Evolutionary conservation across 768 basidiomycete species (phyloP).

Genomic region (Serpula lacrymans): DNA sequence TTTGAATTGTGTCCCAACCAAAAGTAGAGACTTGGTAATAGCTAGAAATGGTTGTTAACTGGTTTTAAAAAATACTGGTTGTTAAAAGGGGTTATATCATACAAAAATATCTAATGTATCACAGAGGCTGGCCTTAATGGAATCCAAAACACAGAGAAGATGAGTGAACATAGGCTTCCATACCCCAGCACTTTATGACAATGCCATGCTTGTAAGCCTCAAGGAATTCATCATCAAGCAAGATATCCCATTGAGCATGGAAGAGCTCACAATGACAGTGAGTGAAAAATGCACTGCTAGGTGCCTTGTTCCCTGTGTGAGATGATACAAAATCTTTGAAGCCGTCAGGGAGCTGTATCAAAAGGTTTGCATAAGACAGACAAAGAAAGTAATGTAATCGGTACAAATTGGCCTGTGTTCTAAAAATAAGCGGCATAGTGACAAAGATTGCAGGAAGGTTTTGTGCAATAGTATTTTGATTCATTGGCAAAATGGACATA

Average conservation of each 20-base stretch:
- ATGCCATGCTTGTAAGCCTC: constrained; percentile 13
- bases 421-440: constrained; percentile 8
- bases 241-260: constrained; percentile 9
- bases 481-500: constrained; percentile 19
- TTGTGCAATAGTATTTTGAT: constrained; percentile 16
- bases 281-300: constrained; percentile 1
- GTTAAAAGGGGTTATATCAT: too few species aligned
- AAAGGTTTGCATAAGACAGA: background rate
- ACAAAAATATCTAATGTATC: too few species aligned
- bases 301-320: too few species aligned
- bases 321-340: too few species aligned
- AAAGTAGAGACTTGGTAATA: too few species aligned
- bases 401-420: too few species aligned
- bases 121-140: too few species aligned
- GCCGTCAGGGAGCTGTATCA: constrained; percentile 10
- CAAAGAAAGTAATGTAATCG: background rate
- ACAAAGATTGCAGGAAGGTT: constrained; percentile 9
- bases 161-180: too few species aligned
- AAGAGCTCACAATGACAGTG: constrained; percentile 13
- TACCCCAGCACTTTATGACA: constrained; percentile 9
- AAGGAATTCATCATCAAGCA: constrained; percentile 12
- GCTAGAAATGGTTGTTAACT: too few species aligned
- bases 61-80: too few species aligned
- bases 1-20: constrained; percentile 30
- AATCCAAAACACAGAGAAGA: too few species aligned